Evolutionary conservation across 352 stramenopile species (phyloP).

Genomic region (Phytophthora pini): DNA sequence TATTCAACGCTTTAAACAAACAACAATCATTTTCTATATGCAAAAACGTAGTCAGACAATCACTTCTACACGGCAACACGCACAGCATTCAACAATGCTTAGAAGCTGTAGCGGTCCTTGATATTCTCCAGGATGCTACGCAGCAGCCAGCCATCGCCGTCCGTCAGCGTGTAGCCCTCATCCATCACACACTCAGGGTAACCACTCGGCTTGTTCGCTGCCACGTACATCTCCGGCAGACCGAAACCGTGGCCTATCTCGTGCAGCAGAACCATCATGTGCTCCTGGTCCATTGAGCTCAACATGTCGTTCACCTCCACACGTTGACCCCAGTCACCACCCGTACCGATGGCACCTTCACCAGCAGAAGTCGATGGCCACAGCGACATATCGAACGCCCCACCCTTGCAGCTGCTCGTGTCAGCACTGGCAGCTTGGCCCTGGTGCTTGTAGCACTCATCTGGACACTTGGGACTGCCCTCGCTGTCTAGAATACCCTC

Average conservation of each 20-base stretch:
- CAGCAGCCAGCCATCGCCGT: conserved; percentile 21
- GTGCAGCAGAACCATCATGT: conserved; percentile 40
- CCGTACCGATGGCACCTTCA: conserved; percentile 25
- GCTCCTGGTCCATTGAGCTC: conserved; percentile 22
- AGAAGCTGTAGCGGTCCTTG: conserved; percentile 13
- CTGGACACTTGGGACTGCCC: conserved; percentile 39
- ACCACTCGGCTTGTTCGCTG: conserved; percentile 18
- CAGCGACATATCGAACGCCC: conserved; percentile 44
- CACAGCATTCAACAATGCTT: not conserved
- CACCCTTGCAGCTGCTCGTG: conserved; percentile 21
- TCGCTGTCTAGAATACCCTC: conserved; percentile 33
- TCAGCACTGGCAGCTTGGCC: conserved; percentile 21
- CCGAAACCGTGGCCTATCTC: conserved; percentile 50
- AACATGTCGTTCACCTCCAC: conserved; percentile 45
- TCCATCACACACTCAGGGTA: conserved; percentile 29
- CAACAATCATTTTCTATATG: too few species aligned
- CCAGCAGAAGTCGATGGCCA: conserved; percentile 39
- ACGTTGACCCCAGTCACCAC: conserved; percentile 42
- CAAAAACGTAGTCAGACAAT: too few species aligned
- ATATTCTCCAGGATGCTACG: conserved; percentile 25
- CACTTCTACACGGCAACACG: too few species aligned
- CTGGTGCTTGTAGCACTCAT: conserved; percentile 48
- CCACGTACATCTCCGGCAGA: conserved; percentile 30
- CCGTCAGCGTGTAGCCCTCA: conserved; percentile 3
- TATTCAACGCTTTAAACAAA: too few species aligned